These are phyloP conservation scores for Juncus inflexus DNA, from an alignment of 176 grass and related monocot genomes.

Conservation along the genomic window DNA sequence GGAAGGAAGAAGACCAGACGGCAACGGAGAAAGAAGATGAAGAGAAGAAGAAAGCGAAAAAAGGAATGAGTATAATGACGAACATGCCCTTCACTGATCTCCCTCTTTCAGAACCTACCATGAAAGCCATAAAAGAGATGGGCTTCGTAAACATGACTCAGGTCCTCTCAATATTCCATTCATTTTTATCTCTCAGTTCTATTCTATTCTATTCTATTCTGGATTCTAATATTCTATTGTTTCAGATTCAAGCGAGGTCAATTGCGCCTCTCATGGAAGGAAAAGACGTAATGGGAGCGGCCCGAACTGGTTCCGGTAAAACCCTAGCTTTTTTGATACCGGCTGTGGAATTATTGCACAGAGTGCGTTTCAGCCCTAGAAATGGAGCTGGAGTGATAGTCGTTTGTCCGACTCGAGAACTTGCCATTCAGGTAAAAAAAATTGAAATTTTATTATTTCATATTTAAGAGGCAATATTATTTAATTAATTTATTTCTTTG, in stretches of 20 bases:
- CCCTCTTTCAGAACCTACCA: slow-evolving; percentile 31
- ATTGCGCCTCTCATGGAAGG: slow-evolving; percentile 40
- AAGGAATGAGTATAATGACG: slow-evolving; percentile 24
- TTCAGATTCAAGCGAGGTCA: slow-evolving; percentile 40
- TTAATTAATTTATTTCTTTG: neutral
- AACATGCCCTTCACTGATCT: slow-evolving; percentile 29
- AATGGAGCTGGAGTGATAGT: slow-evolving; percentile 37
- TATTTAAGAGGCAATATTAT: no score
- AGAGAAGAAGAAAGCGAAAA: neutral
- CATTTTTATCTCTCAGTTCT: neutral
- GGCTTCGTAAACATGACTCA: slow-evolving; percentile 45
- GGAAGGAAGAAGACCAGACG: neutral
- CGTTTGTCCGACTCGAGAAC: slow-evolving; percentile 42
- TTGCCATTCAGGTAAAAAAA: slow-evolving; percentile 36
- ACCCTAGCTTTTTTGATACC: slow-evolving; percentile 47
- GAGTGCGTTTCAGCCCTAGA: slow-evolving; percentile 25
- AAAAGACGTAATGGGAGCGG: slow-evolving; percentile 39
- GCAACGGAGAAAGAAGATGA: no score
- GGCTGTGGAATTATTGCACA: slow-evolving; percentile 31
- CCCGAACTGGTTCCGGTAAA: slow-evolving; percentile 40
- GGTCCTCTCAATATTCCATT: slow-evolving; percentile 4
- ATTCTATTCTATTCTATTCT: neutral
- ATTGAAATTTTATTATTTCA: neutral
- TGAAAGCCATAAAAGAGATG: slow-evolving; percentile 40
- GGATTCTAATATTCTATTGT: neutral